Conservation (phyloP, 75 land plant genomes). For the Gnetum montanum region DNA sequence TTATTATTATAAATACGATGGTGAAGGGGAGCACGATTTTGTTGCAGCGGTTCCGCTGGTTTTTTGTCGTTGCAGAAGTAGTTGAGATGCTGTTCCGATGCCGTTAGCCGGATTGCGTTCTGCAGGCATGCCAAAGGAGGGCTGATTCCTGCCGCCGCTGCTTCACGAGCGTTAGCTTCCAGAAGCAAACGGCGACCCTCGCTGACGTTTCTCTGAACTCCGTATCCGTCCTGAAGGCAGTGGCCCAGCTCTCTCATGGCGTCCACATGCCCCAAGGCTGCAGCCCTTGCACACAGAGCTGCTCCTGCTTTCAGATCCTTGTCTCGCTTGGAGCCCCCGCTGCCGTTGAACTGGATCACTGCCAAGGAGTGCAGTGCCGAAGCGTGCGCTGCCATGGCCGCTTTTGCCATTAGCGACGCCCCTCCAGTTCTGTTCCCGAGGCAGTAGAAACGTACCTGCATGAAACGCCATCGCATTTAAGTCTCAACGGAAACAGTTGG, state of each 20-base stretch:
- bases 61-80: constrained; percentile 3
- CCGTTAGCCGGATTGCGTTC: background rate
- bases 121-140: constrained; percentile 6
- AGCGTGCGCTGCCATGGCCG: constrained; percentile 76
- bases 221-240: constrained; percentile 84
- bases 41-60: background rate
- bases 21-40: constrained; percentile 15
- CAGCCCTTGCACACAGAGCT: constrained; percentile 75
- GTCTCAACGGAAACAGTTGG: background rate
- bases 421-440: constrained; percentile 39
- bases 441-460: constrained; percentile 72
- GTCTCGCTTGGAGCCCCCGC: constrained; percentile 81
- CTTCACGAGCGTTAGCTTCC: constrained; percentile 65
- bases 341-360: constrained; percentile 85
- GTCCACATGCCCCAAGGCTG: constrained; percentile 68
- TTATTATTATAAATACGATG: background rate
- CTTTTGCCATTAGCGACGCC: constrained; percentile 71
- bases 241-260: constrained; percentile 88
- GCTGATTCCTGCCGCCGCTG: constrained; percentile 15
- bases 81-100: background rate
- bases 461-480: background rate
- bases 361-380: constrained; percentile 74
- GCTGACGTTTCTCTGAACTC: constrained; percentile 33
- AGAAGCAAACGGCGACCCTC: constrained; percentile 49
- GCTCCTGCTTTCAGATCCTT: constrained; percentile 87